Base-by-base conservation (phyloP, 2,329 filamentous ascomycete species). In the Drechslerella stenobrocha region DNA sequence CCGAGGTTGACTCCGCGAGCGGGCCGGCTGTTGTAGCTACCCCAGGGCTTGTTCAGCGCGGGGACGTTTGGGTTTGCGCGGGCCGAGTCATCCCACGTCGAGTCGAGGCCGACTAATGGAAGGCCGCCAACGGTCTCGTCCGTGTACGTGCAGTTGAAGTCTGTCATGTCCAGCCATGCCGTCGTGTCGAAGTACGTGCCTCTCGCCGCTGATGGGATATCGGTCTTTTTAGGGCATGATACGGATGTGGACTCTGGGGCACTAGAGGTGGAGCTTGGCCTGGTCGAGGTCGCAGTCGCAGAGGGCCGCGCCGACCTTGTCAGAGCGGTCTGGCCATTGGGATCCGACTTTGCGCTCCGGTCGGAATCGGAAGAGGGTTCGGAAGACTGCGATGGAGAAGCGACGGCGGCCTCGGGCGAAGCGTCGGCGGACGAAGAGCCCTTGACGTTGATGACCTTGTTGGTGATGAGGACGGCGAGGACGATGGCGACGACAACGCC, bases 131-230 rank as follows among this genome's bases (percentile, higher is more conserved):
- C 86, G 9, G 85, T 90, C 50, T 84, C 82, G 66, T 87, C 84
- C 0, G 93, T 98, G 75, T 95, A 98, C 0, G 93, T 97, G 70
- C 92, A 82, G 74, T 98, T 98, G 79, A 97, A 96, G 73, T 90
- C 90, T 0, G 81, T 82, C 0, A 91, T 96, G 72, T 95, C 87
- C 71, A 88, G 87, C 93, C 93, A 98, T 1, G 87, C 85, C 76
- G 90, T 95, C 0, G 93, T 92, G 74, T 98, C 91, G 18, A 95
- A 80, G 70, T 88, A 86, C 1, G 87, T 89, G 7, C 85, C 89
- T 32, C 42, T 26, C 6, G 47, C 56, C 4, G 23, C 35, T 9
- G 35, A 45, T 5, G 63, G 63, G n/a, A 67, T 67, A 28, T 67
- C 63, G 28, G 22, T 24, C 20, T 53, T 48, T 3, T 55, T 52